Conservation (phyloP, 2,329 filamentous ascomycete species). For the Fusarium dimerum region DNA sequence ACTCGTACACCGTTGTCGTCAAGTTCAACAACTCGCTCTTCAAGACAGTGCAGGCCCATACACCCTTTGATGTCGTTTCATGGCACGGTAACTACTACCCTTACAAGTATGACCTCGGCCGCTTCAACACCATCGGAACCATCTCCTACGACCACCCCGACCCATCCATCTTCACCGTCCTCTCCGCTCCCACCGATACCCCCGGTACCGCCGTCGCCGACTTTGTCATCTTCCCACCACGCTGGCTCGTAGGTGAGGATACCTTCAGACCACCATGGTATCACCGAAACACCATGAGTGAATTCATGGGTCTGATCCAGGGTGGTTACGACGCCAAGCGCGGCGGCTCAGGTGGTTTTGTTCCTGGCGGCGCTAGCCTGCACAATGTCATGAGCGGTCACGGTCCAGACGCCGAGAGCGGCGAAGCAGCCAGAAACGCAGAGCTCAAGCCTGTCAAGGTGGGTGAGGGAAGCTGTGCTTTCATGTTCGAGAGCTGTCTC, state of each 20-base stretch:
- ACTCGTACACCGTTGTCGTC: constrained; percentile 52
- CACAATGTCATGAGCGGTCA: constrained; percentile 74
- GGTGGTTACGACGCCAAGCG: constrained; percentile 64
- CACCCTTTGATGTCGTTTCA: constrained; percentile 76
- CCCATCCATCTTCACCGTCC: constrained; percentile 74
- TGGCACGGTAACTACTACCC: constrained; percentile 83
- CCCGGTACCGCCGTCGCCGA: constrained; percentile 67
- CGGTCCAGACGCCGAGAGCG: constrained; percentile 59
- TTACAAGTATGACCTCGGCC: constrained; percentile 78
- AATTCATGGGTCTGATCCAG: constrained; percentile 63
- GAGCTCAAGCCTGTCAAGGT: constrained; percentile 58
- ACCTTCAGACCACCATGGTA: constrained; percentile 75
- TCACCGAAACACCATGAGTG: constrained; percentile 68
- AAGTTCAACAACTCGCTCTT: constrained; percentile 72
- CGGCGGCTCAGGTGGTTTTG: constrained; percentile 54
- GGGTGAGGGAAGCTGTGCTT: constrained; percentile 62
- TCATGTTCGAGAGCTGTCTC: constrained; percentile 69
- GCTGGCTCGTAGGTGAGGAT: constrained; percentile 69
- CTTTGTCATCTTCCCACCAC: constrained; percentile 72
- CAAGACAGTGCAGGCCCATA: constrained; percentile 65
- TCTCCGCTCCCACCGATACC: constrained; percentile 62
- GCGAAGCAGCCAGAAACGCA: constrained; percentile 57
- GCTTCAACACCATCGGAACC: constrained; percentile 73
- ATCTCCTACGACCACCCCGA: constrained; percentile 78
- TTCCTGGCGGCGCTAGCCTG: constrained; percentile 59